A percentile compares a stretch with the other conserved stretches of the same genome.
Conservation (phyloP, 1,284 basidiomycete genomes). For the Kalmanozyma brasiliensis region DNA sequence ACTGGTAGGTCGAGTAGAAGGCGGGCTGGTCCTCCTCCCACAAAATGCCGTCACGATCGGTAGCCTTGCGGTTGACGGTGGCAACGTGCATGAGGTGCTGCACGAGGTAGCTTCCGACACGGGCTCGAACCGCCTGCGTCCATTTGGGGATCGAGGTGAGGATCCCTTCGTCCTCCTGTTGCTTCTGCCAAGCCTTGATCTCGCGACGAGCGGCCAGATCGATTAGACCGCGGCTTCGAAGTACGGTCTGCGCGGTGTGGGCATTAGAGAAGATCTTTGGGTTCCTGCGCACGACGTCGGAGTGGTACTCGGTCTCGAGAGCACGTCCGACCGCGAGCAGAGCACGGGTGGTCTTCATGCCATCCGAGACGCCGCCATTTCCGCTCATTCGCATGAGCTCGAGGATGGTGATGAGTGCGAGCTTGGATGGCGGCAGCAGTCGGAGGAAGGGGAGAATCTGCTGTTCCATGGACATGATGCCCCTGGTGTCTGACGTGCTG, state of each 20-base stretch:
- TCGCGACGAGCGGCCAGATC: constrained; percentile 55
- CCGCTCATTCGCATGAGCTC: constrained; percentile 88
- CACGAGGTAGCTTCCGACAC: constrained; percentile 84
- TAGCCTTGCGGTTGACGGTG: constrained; percentile 75
- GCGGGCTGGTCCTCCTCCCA: constrained; percentile 83
- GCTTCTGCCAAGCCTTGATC: constrained; percentile 68
- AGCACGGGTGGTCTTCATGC: constrained; percentile 90
- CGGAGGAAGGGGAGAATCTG: constrained; percentile 75
- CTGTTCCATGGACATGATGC: constrained; percentile 36
- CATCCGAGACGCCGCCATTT: constrained; percentile 79
- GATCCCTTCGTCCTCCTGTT: constrained; percentile 72
- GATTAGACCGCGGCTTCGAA: constrained; percentile 50
- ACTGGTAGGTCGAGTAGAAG: constrained; percentile 92
- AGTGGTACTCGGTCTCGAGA: constrained; percentile 77
- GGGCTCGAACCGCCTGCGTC: constrained; percentile 76
- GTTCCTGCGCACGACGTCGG: constrained; percentile 52
- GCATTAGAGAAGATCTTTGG: constrained; percentile 56
- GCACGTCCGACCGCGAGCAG: constrained; percentile 84
- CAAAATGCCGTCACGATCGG: constrained; percentile 58
- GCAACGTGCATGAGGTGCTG: constrained; percentile 86
- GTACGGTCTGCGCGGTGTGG: constrained; percentile 44
- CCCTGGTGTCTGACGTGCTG: constrained; percentile 7
- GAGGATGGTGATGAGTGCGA: constrained; percentile 88
- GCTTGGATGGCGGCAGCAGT: constrained; percentile 79
- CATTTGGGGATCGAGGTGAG: constrained; percentile 78